A percentile compares a stretch with the other conserved stretches of the same genome.
Evolutionary conservation across 805 yeast genomes (phyloP).

Genomic region (Starmerella asiatica): DNA sequence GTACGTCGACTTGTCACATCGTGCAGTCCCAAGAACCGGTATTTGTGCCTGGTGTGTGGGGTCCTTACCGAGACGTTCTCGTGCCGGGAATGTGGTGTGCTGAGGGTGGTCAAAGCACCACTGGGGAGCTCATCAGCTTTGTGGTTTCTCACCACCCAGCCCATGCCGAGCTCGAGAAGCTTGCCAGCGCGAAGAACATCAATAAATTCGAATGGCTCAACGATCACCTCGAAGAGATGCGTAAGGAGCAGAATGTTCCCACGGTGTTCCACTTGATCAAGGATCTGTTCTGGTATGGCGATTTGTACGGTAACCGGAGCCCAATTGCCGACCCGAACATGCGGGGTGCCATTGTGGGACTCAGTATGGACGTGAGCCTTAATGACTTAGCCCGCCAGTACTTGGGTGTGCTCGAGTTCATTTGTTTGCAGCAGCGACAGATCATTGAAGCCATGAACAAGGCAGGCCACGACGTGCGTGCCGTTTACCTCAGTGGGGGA

Average conservation of each 20-base stretch:
- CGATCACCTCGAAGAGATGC: constrained; percentile 54
- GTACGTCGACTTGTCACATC: constrained; percentile 94
- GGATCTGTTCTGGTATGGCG: constrained; percentile 87
- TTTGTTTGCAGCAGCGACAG: constrained; percentile 94
- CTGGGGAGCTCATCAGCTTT: constrained; percentile 87
- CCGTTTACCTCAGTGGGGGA: constrained; percentile 88
- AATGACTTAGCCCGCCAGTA: constrained; percentile 77
- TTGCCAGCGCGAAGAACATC: constrained; percentile 47
- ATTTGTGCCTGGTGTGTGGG: constrained; percentile 97
- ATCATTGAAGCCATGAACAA: constrained; percentile 73
- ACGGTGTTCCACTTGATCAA: constrained; percentile 71
- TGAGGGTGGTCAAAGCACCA: constrained; percentile 98
- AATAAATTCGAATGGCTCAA: constrained; percentile 78
- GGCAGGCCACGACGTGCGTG: constrained; percentile 62
- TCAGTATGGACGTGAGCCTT: constrained; percentile 76
- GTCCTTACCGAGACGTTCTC: constrained; percentile 88
- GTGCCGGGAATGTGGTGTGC: constrained; percentile 89
- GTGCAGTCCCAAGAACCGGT: constrained; percentile 72
- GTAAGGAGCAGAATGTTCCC: constrained; percentile 41
- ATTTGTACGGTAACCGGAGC: constrained; percentile 89
- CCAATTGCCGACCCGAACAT: constrained; percentile 94
- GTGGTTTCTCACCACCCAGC: constrained; percentile 86
- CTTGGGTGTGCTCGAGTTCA: constrained; percentile 90
- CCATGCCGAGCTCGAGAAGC: constrained; percentile 49
- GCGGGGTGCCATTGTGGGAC: constrained; percentile 88